Base-by-base conservation (phyloP, 257 asterid genomes). In the Osmanthus fragrans region DNA sequence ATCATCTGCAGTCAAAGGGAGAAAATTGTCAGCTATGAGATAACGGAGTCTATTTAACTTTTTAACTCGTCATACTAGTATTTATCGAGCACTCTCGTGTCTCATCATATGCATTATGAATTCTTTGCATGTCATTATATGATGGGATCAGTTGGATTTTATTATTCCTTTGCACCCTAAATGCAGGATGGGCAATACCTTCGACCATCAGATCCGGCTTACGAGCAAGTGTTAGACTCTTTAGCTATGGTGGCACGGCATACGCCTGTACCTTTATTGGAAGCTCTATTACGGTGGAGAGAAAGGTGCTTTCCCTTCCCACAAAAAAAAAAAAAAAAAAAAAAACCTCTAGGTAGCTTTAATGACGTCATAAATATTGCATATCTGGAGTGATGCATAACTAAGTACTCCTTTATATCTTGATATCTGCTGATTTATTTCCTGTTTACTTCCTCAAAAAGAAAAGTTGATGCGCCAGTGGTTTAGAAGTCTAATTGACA, bases 211-310 rank as follows among this genome's bases (percentile, higher is more conserved):
- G 99, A 96, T 78, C 99, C 99, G 27, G 97, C 98, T 39, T 96
- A 96, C 80, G 99, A 96, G 84, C 99, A 96, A 90, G 99, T 96
- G 73, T 77, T 96, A 76, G 99, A 96, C 86, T 96, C 99, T 73
- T 85, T 96, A 87, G 99, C 99, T 68, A 93, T 96, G 98, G 98
- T 96, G 77, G 99, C 99, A 47, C 94, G 98, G 1, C 99, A 96
- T 78, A 93, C 98, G 39, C 99, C 99, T 70, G 97, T 92, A 75
- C 99, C 99, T 70, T 91, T 96, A 79, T 81, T 96, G 73, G 99
- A 96, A 87, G 99, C 99, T 80, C 98, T 96, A 80, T 82, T 84
- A 66, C 89, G 96, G 76, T 96, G 99, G 99, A 88, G 99, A 88
- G 99, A 96, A 76, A 92, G 98, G 99, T 93, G 77, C 72, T 63